Percentiles rank a stretch among this genome's conserved stretches.
Evolutionary conservation across 345 rosid species (phyloP).

Genomic region (Hibiscus tridactylites): DNA sequence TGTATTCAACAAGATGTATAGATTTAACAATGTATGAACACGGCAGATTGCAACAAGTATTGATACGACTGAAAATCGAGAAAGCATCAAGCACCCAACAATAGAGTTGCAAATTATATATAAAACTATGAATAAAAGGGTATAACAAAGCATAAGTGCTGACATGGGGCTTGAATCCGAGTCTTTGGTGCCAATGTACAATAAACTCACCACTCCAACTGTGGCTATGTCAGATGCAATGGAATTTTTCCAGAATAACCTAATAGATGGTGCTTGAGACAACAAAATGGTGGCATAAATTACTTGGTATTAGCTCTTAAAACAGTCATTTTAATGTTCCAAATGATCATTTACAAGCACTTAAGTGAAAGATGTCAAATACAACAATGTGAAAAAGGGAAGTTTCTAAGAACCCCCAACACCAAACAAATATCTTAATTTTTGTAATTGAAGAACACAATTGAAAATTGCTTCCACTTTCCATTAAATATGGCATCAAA

Average conservation of each 20-base stretch:
- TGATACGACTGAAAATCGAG: background rate
- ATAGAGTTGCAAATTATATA: background rate
- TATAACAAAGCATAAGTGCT: background rate
- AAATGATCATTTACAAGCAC: too few species aligned
- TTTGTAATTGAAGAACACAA: background rate
- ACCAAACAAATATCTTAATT: background rate
- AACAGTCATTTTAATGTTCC: too few species aligned
- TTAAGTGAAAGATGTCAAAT: too few species aligned
- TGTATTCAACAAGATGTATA: background rate
- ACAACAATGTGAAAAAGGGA: too few species aligned
- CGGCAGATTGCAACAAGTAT: background rate
- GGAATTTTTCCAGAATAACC: too few species aligned
- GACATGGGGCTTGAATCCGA: too few species aligned
- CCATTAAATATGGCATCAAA: background rate
- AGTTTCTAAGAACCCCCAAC: background rate
- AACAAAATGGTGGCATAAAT: too few species aligned
- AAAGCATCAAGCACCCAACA: background rate
- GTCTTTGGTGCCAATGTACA: too few species aligned
- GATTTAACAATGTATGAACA: background rate
- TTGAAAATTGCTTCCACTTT: background rate
- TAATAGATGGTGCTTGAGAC: background rate
- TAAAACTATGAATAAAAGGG: background rate
- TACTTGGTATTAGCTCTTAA: too few species aligned
- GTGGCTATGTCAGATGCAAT: too few species aligned
- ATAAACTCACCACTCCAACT: too few species aligned